Percentiles rank a stretch among this genome's conserved stretches.
These are phyloP conservation scores for Cryoendolithus antarcticus DNA, from an alignment of 2,329 filamentous ascomycete species.

Conservation along the genomic window DNA sequence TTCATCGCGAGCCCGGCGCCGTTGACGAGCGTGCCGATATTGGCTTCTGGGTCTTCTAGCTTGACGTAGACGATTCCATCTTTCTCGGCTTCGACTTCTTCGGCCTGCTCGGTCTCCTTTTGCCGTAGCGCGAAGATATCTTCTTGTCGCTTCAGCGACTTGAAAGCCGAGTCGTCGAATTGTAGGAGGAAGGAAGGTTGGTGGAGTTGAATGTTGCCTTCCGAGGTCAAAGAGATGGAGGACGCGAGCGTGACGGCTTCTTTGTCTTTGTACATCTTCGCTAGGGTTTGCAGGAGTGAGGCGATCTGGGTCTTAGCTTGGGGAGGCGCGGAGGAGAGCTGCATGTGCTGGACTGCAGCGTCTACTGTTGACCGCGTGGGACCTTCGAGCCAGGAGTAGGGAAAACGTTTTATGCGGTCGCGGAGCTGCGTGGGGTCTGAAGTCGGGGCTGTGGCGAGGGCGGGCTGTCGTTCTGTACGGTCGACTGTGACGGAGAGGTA, in stretches of 20 bases:
- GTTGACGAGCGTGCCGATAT: constrained; percentile 76
- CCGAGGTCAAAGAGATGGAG: constrained; percentile 30
- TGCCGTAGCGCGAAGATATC: constrained; percentile 49
- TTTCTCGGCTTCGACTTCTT: constrained; percentile 51
- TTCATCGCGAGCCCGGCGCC: constrained; percentile 87
- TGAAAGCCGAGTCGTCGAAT: constrained; percentile 60
- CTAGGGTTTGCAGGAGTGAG: constrained; percentile 42
- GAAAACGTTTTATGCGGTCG: constrained; percentile 40
- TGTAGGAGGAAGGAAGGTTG: constrained; percentile 45
- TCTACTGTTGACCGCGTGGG: constrained; percentile 28
- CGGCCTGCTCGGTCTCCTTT: constrained; percentile 37
- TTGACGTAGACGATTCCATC: constrained; percentile 66
- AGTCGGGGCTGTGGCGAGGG: constrained; percentile 48
- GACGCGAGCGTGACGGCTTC: constrained; percentile 53
- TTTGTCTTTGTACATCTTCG: constrained; percentile 48
- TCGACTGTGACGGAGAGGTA: constrained; percentile 55
- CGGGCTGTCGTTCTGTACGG: constrained; percentile 48
- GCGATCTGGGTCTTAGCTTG: constrained; percentile 34
- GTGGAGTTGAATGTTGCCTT: constrained; percentile 28
- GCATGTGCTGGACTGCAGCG: constrained; percentile 38
- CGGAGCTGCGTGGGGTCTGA: constrained; percentile 32
- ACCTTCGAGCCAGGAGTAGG: constrained; percentile 47
- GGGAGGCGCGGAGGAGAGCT: constrained; percentile 36
- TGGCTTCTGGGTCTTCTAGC: constrained; percentile 34
- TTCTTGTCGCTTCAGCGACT: constrained; percentile 47